These are phyloP conservation scores for Hygrocybe punicea DNA, from an alignment of 768 basidiomycete species.

Conservation along the genomic window DNA sequence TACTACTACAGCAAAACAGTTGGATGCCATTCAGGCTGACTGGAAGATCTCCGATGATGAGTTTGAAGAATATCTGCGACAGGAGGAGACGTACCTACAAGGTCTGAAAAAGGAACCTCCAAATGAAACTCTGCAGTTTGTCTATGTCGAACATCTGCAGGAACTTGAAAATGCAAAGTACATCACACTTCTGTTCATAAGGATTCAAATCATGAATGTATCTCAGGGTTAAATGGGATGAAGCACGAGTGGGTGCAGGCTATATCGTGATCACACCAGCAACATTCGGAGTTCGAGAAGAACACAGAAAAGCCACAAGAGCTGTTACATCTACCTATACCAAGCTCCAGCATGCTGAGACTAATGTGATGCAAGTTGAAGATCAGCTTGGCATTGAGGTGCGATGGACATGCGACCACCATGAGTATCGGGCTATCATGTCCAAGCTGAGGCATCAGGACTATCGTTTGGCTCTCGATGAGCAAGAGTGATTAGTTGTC, in stretches of 20 bases:
- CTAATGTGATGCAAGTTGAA: constrained; percentile 8
- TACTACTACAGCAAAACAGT: too few species aligned
- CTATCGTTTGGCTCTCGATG: neutral
- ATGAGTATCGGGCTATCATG: constrained; percentile 8
- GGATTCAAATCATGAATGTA: too few species aligned
- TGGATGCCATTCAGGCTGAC: too few species aligned
- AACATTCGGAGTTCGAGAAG: neutral
- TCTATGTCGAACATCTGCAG: neutral
- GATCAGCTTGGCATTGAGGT: constrained; percentile 8
- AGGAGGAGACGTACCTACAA: neutral
- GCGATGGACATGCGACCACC: constrained; percentile 11
- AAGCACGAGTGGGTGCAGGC: too few species aligned
- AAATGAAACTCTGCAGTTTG: neutral
- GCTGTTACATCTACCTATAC: neutral
- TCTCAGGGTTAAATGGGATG: too few species aligned
- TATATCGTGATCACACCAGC: too few species aligned
- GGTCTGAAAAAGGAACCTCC: neutral
- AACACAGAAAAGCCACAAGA: neutral
- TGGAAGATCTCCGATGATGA: neutral
- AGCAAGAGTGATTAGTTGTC: neutral
- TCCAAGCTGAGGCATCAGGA: neutral
- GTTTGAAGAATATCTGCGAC: neutral
- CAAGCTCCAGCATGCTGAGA: neutral
- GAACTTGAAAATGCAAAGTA: neutral
- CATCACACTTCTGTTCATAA: neutral